Base-by-base conservation (phyloP, 139 green algal species). In the Zygnema cylindricum region DNA sequence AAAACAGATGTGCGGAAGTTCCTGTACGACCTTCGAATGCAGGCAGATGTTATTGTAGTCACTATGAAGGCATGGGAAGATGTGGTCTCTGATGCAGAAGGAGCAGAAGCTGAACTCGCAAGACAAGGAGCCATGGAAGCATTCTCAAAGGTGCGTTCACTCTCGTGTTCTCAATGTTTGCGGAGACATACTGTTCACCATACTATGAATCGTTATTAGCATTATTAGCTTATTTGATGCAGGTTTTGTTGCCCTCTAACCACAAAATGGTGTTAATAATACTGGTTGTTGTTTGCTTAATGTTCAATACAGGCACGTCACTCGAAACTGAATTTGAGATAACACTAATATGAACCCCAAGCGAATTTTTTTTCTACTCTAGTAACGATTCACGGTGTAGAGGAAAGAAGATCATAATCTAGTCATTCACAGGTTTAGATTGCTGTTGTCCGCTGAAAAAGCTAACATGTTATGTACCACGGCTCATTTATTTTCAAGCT, bases 11-110 rank as follows among this genome's bases (percentile, higher is more conserved):
- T 92, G 54, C 35, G 90, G 77, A 69, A 92, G 38, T 92, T 93
- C 42, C 87, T 93, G 43, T 93, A 93, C 89, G 89, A 93, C 69
- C 82, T 93, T 63, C 75, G 89, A 35, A 92, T 93, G 86, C 43
- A 90, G 55, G 89, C 89, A 2, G 78, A 92, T 33, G 89, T 93
- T 38, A 92, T 92, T 42, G 88, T 90, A 16, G 85, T 90, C 16
- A 92, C 76, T 2, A 92, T 84, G 73, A 92, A 92, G 88, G 32
- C 85, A 0, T 90, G 85, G 85, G 85, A 90, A 43, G 85, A 90
- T 40, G 81, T 87, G 54, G 81, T 87, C 39, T 87, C 81, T 25
- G 81, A 87, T 35, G 22, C 35, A 21, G 83, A 88, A 69, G 83
- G 69, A 11, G 35, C 69, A 33, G 83, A 88, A 42, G 83, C 83